Percentiles rank a stretch among this genome's conserved stretches.
Evolutionary conservation across 2,329 filamentous ascomycete genomes (phyloP).

Genomic region (Neofusicoccum sp.): DNA sequence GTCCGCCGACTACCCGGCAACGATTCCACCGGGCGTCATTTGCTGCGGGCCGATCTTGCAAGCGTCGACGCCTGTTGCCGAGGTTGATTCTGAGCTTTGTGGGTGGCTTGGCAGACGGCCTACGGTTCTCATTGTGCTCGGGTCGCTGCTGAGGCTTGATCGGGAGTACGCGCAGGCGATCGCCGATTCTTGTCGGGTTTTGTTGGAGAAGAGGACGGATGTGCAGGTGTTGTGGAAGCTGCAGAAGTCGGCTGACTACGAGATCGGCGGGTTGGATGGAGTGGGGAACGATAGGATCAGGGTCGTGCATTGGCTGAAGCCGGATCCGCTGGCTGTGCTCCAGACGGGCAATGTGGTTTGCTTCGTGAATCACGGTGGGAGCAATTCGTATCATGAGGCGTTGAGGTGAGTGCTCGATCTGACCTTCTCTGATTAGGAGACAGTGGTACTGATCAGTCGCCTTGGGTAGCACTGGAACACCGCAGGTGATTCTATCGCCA

Average conservation of each 20-base stretch:
- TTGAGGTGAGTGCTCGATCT: neutral
- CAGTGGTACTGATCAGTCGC: no score
- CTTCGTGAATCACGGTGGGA: neutral
- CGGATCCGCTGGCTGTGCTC: neutral
- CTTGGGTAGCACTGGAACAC: neutral
- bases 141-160: neutral
- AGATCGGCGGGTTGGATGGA: neutral
- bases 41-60: neutral
- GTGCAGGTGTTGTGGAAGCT: neutral
- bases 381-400: neutral
- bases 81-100: neutral
- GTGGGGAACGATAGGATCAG: neutral
- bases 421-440: no score
- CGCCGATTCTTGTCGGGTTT: neutral
- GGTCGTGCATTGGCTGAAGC: neutral
- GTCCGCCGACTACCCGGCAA: neutral
- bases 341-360: neutral
- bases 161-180: neutral
- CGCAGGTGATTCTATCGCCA: neutral
- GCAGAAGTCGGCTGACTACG: neutral
- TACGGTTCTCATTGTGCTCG: neutral
- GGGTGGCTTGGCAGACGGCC: neutral
- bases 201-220: neutral
- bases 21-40: neutral
- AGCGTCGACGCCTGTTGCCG: neutral